Evolutionary conservation across 179 eudicot genomes (phyloP), one percentile per base, ranked within the genome.

Genomic region (Silene vulgaris): DNA sequence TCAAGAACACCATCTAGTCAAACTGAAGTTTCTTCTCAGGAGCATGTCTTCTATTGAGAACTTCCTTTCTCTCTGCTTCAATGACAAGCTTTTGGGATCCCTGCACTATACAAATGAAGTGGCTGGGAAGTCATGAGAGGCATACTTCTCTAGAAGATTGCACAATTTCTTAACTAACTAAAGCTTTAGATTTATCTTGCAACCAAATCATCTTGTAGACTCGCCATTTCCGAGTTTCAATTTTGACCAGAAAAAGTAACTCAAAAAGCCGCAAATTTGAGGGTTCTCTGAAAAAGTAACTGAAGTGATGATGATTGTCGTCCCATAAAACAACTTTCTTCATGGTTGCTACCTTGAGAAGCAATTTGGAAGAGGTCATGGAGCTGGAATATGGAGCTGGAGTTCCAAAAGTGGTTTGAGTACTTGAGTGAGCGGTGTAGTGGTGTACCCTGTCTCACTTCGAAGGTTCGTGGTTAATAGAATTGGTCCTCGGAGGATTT

Each of bases 391-490:
- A n/a, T n/a, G n/a, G n/a, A n/a, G n/a, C n/a, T n/a, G n/a, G n/a
- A n/a, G 21, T 60, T 60, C 23, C 65, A 60, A 20, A 60, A 20
- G 65, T 60, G 12, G 12, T 9, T 28, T 28, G 3, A n/a, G 26
- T 35, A n/a, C 50, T 37, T 35, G 69, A 67, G 28, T 67, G 45
- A 37, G 52, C n/a, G n/a, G n/a, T n/a, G n/a, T n/a, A n/a, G n/a
- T 17, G 50, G 19, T 66, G 16, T 35, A 35, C 40, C 40, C 40
- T 30, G 50, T 32, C 70, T 66, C 70, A 66, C 28, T 6, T 35
- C 21, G 11, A 67, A 30, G 28, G 37, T 67, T 35, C 3, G 19
- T 67, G 71, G 71, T 17, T 11, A 5, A 62, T 21, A 62, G 66
- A 26, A 62, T 16, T 62, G 30, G 66, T 16, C 16, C 3, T 65